A percentile compares a stretch with the other conserved stretches of the same genome.
These are phyloP conservation scores for Boletus rubropictus DNA, from an alignment of 768 basidiomycete species.

Conservation along the genomic window DNA sequence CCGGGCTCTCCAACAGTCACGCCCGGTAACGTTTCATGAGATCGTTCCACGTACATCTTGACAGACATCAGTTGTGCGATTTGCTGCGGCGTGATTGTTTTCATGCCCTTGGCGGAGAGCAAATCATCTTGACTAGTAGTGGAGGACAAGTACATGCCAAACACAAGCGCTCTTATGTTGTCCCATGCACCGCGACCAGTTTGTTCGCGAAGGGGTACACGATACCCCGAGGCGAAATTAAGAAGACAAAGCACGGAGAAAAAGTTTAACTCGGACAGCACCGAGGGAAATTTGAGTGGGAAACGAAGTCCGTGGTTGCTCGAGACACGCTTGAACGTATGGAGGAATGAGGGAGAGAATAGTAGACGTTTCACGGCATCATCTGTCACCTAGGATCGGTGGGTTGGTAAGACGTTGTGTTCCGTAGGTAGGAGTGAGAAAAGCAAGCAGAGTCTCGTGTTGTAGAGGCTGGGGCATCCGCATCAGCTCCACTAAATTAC, in stretches of 20 bases:
- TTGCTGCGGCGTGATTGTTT: slow-evolving; percentile 42
- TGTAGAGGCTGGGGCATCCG: neutral
- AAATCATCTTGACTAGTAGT: slow-evolving; percentile 48
- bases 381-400: slow-evolving; percentile 44
- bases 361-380: slow-evolving; percentile 58
- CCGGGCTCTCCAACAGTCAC: slow-evolving; percentile 70
- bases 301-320: slow-evolving; percentile 63
- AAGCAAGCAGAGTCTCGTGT: neutral
- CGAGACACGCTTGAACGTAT: slow-evolving; percentile 58
- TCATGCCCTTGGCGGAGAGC: slow-evolving; percentile 65
- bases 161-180: slow-evolving; percentile 67
- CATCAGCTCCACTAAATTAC: neutral
- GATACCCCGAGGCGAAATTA: slow-evolving; percentile 82
- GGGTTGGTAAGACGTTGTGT: slow-evolving; percentile 8
- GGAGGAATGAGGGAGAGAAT: slow-evolving; percentile 55
- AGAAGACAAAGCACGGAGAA: slow-evolving; percentile 72
- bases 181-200: slow-evolving; percentile 83
- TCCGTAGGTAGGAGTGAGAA: neutral
- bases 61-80: slow-evolving; percentile 74
- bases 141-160: slow-evolving; percentile 67
- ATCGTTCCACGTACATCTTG: slow-evolving; percentile 59
- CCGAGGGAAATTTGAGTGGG: slow-evolving; percentile 73
- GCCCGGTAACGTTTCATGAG: slow-evolving; percentile 64
- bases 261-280: slow-evolving; percentile 72
- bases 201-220: slow-evolving; percentile 61